Evolutionary conservation across 2,329 filamentous ascomycete species (phyloP).

Genomic region (Harringtonia aguacate): DNA sequence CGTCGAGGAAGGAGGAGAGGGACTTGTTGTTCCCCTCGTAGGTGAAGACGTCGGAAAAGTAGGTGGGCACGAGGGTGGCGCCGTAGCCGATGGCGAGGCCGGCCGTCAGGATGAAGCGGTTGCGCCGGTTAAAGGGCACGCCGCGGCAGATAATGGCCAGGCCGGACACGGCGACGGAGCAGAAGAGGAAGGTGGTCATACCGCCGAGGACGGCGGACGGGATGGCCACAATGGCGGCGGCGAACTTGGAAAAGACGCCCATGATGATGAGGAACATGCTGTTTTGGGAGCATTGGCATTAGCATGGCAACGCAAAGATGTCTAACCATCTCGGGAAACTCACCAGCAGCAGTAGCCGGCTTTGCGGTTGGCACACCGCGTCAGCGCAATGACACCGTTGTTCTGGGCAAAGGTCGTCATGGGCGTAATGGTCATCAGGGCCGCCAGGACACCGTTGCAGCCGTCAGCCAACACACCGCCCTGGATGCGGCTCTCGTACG

Average conservation of each 20-base stretch:
- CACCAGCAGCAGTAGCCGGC: constrained; percentile 65
- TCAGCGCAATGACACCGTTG: constrained; percentile 75
- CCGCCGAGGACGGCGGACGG: constrained; percentile 55
- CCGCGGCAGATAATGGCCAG: constrained; percentile 62
- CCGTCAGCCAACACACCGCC: constrained; percentile 72
- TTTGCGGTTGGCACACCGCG: constrained; percentile 68
- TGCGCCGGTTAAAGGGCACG: constrained; percentile 66
- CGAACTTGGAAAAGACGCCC: constrained; percentile 77
- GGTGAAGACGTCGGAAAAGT: constrained; percentile 62
- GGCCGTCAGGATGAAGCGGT: constrained; percentile 71
- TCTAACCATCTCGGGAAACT: too few relatives aligned
- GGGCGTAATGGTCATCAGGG: constrained; percentile 68
- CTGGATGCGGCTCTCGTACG: constrained; percentile 69
- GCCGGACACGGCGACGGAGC: constrained; percentile 64
- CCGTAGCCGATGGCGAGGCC: constrained; percentile 64
- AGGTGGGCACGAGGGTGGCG: constrained; percentile 54
- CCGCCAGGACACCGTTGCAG: constrained; percentile 62
- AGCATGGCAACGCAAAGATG: too few relatives aligned
- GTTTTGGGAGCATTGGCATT: constrained; percentile 17
- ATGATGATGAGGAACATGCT: constrained; percentile 64
- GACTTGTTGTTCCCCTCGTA: constrained; percentile 57
- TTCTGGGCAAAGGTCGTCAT: constrained; percentile 78
- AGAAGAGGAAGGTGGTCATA: constrained; percentile 75
- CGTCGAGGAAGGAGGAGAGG: constrained; percentile 64
- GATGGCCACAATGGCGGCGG: constrained; percentile 67